Conservation (phyloP, 2,329 filamentous ascomycete genomes). For the Microcyclospora pomicola region DNA sequence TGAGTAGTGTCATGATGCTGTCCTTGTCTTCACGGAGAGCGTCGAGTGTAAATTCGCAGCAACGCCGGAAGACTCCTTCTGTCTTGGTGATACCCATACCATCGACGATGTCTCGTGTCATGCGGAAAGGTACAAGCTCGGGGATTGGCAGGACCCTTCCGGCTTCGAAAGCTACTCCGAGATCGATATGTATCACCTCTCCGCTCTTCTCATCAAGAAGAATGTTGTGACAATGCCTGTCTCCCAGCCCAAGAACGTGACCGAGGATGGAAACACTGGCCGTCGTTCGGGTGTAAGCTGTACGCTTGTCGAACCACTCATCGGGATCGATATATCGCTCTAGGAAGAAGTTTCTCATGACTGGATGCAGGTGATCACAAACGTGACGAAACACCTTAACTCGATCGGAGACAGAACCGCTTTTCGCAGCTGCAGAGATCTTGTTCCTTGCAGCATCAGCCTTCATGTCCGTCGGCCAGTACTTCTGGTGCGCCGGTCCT, state of each 20-base stretch:
- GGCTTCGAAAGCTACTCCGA: conserved; percentile 94
- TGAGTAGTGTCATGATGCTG: conserved; percentile 95
- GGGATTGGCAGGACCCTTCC: conserved; percentile 90
- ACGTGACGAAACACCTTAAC: conserved; percentile 65
- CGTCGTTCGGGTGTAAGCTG: conserved; percentile 85
- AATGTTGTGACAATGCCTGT: conserved; percentile 94
- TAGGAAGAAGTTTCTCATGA: conserved; percentile 95
- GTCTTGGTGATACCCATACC: conserved; percentile 93
- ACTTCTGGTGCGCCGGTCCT: conserved; percentile 76
- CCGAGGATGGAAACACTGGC: conserved; percentile 92
- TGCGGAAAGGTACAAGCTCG: conserved; percentile 86
- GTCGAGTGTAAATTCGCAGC: conserved; percentile 93
- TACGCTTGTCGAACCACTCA: conserved; percentile 81
- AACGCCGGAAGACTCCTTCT: conserved; percentile 92
- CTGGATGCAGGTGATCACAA: conserved; percentile 71
- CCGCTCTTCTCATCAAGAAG: conserved; percentile 78
- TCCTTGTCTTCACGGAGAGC: conserved; percentile 90
- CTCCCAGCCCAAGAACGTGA: conserved; percentile 74
- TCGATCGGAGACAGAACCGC: conserved; percentile 54
- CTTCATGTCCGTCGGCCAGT: conserved; percentile 74
- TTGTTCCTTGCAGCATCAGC: conserved; percentile 62
- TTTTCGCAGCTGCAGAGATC: conserved; percentile 55
- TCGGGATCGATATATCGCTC: conserved; percentile 88
- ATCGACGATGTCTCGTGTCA: conserved; percentile 89
- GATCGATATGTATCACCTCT: conserved; percentile 91